Percentiles rank a stretch among this genome's conserved stretches.
These are phyloP conservation scores for Epichloe hybrida DNA, from an alignment of 2,329 filamentous ascomycete species.

Conservation along the genomic window DNA sequence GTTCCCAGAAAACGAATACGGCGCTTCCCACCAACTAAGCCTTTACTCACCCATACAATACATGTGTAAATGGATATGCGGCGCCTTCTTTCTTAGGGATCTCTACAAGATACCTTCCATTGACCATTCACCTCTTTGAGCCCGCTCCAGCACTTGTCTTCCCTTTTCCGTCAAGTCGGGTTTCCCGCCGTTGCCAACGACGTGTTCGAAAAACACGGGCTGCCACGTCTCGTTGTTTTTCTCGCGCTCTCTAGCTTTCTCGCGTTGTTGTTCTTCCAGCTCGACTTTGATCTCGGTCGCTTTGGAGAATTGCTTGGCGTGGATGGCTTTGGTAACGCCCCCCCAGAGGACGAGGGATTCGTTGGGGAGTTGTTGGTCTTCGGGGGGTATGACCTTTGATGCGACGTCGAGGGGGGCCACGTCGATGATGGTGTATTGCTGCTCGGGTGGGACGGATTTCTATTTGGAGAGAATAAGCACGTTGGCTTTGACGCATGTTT, in stretches of 20 bases:
- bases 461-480: slow-evolving; percentile 7
- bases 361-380: slow-evolving; percentile 68
- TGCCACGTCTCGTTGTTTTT: slow-evolving; percentile 56
- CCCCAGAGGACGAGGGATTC: slow-evolving; percentile 84
- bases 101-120: slow-evolving; percentile 30
- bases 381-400: slow-evolving; percentile 75
- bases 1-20: too few relatives aligned
- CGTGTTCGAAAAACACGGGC: slow-evolving; percentile 73
- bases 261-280: slow-evolving; percentile 78
- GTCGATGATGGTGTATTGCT: slow-evolving; percentile 70
- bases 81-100: not conserved
- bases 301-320: slow-evolving; percentile 65
- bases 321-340: slow-evolving; percentile 76
- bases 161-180: slow-evolving; percentile 43
- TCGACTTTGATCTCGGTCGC: slow-evolving; percentile 83
- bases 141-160: slow-evolving; percentile 33
- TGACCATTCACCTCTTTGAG: slow-evolving; percentile 40
- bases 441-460: slow-evolving; percentile 35
- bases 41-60: not conserved
- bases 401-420: slow-evolving; percentile 64
- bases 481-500: not conserved
- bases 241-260: slow-evolving; percentile 71
- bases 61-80: not conserved
- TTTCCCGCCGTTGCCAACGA: slow-evolving; percentile 40
- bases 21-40: too few relatives aligned